phyloP scores from a whole-genome alignment of 495 filamentous ascomycete genomes.

The Penicillium chermesinum region DNA sequence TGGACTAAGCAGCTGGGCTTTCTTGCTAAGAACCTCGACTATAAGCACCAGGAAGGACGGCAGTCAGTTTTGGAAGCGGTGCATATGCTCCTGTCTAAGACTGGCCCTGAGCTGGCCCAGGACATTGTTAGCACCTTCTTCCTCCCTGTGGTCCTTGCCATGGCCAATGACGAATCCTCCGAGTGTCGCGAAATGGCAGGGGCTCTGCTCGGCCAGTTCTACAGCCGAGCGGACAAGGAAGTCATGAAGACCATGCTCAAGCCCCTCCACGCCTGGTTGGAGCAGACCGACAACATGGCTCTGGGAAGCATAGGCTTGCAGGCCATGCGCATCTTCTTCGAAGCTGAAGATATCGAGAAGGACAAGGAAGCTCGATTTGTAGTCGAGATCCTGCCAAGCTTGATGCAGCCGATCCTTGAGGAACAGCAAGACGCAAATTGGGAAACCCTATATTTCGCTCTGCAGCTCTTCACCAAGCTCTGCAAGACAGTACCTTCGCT shows the following conservation, averaged over 20 bases:
- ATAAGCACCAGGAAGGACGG: constrained; percentile 79
- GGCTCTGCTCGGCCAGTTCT: constrained; percentile 70
- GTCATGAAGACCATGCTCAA: constrained; percentile 60
- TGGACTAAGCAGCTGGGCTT: constrained; percentile 87
- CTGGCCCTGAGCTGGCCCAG: constrained; percentile 71
- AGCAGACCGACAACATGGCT: constrained; percentile 61
- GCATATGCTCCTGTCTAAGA: constrained; percentile 75
- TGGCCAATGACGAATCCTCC: constrained; percentile 81
- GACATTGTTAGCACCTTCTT: constrained; percentile 79
- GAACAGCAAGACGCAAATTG: constrained; percentile 54
- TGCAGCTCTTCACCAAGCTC: constrained; percentile 64
- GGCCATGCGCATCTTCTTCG: constrained; percentile 76
- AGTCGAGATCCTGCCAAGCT: constrained; percentile 38
- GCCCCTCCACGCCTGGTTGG: constrained; percentile 70
- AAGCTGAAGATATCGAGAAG: constrained; percentile 56
- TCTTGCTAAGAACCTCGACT: constrained; percentile 84
- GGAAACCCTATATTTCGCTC: constrained; percentile 72
- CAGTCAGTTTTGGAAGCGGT: constrained; percentile 88
- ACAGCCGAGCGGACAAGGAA: constrained; percentile 72
- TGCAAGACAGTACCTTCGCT: constrained; percentile 58
- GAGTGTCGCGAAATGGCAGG: constrained; percentile 83
- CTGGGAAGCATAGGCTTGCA: constrained; percentile 71
- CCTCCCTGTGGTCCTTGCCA: constrained; percentile 74
- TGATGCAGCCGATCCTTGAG: constrained; percentile 45
- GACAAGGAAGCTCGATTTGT: constrained; percentile 55